Conservation (phyloP, 306 rosid species). For the Dryas octopetala region DNA sequence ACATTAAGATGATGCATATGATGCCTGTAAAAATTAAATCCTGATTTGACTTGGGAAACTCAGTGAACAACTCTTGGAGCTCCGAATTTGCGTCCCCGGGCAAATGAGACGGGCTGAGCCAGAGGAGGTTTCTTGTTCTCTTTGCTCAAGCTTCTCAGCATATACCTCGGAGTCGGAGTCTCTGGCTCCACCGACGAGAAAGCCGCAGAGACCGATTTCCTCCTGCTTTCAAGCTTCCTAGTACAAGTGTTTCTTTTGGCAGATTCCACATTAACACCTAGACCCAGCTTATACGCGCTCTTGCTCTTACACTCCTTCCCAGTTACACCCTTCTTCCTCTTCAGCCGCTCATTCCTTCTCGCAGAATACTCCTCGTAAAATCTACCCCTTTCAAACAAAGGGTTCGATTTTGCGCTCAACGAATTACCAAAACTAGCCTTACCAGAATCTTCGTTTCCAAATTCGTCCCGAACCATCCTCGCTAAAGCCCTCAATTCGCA, state of each 20-base stretch:
- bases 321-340: slow-evolving; percentile 47
- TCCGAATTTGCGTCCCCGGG: slow-evolving; percentile 36
- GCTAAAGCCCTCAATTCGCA: slow-evolving; percentile 58
- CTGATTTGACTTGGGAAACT: too few species aligned
- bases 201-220: slow-evolving; percentile 74
- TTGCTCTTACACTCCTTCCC: slow-evolving; percentile 22
- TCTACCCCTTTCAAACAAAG: slow-evolving; percentile 68
- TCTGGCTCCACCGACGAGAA: slow-evolving; percentile 39
- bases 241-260: slow-evolving; percentile 49
- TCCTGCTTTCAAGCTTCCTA: slow-evolving; percentile 55
- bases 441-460: slow-evolving; percentile 34
- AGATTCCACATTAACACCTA: slow-evolving; percentile 77
- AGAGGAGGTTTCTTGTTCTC: slow-evolving; percentile 83
- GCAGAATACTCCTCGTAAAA: slow-evolving; percentile 84
- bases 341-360: slow-evolving; percentile 83
- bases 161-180: slow-evolving; percentile 58
- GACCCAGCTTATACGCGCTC: slow-evolving; percentile 25
- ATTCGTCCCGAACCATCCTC: slow-evolving; percentile 54
- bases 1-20: too few species aligned
- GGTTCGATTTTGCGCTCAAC: slow-evolving; percentile 17
- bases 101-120: slow-evolving; percentile 15
- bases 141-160: slow-evolving; percentile 82
- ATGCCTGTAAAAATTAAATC: too few species aligned
- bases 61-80: slow-evolving; percentile 7
- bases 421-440: slow-evolving; percentile 1